These are phyloP conservation scores for Erysimum cheiranthoides DNA, from an alignment of 345 rosid genomes.

Conservation along the genomic window DNA sequence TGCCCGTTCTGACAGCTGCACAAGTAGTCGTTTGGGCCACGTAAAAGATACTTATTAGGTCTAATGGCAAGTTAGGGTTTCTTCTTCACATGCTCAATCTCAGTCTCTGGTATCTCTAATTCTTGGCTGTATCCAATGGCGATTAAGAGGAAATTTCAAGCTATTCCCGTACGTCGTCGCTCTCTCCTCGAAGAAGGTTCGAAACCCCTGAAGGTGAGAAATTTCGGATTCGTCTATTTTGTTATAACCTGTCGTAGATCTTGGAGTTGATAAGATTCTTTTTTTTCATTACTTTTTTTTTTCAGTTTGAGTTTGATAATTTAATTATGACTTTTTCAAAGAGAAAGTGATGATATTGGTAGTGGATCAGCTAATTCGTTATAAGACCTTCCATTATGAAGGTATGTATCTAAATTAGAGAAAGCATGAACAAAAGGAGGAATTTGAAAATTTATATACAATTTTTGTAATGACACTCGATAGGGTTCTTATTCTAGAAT, in stretches of 20 bases:
- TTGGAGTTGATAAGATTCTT: neutral
- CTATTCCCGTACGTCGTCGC: neutral
- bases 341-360: too few species aligned
- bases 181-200: neutral
- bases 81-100: neutral
- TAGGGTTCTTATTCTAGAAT: too few species aligned
- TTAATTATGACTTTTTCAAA: too few species aligned
- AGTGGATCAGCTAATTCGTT: too few species aligned
- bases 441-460: too few species aligned
- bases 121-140: neutral
- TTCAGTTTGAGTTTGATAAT: too few species aligned
- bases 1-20: neutral
- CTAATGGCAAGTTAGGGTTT: neutral
- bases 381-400: too few species aligned
- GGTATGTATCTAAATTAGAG: too few species aligned
- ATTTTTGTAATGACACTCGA: too few species aligned
- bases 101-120: neutral
- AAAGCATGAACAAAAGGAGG: too few species aligned
- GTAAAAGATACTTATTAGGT: neutral
- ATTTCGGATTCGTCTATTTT: too few species aligned
- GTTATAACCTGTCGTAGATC: neutral
- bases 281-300: too few species aligned
- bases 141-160: neutral
- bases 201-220: neutral
- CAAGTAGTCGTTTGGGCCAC: slow-evolving; percentile 1